Percentiles rank a stretch among this genome's conserved stretches.
These are phyloP conservation scores for Rhizophlyctis rosea DNA, from an alignment of 192 early-diverging fungal species.

Conservation along the genomic window DNA sequence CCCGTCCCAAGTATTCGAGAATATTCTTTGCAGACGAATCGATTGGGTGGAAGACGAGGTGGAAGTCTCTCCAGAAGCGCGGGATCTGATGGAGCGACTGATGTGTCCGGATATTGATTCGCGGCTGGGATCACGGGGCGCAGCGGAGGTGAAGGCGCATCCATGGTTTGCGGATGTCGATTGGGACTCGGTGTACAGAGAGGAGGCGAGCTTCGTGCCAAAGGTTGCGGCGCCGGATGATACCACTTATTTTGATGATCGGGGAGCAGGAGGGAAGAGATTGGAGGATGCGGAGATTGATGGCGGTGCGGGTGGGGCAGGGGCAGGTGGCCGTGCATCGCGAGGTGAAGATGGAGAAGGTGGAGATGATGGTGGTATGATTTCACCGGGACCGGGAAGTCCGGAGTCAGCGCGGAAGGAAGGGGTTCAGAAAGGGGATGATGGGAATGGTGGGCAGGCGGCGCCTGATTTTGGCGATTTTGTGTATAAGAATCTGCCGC, in stretches of 20 bases:
- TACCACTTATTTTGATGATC: constrained; percentile 90
- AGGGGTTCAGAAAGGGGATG: background rate
- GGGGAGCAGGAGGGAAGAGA: constrained; percentile 58
- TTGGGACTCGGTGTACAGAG: constrained; percentile 62
- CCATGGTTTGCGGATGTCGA: constrained; percentile 70
- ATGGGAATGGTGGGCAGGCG: background rate
- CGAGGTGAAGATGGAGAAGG: background rate
- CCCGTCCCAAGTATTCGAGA: constrained; percentile 78
- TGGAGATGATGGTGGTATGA: background rate
- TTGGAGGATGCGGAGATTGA: constrained; percentile 12
- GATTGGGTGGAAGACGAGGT: constrained; percentile 73
- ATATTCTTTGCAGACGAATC: constrained; percentile 71
- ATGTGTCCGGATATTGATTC: constrained; percentile 61
- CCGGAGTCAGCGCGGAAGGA: background rate
- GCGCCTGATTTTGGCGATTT: constrained; percentile 81
- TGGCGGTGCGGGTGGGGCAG: background rate
- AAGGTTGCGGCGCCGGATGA: constrained; percentile 72
- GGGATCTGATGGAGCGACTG: constrained; percentile 74
- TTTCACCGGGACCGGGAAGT: background rate
- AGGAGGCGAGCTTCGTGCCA: constrained; percentile 80
- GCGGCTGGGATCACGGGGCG: constrained; percentile 68
- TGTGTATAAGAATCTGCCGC: constrained; percentile 85
- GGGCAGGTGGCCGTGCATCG: background rate
- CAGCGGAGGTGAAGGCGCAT: constrained; percentile 74
- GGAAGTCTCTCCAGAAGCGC: constrained; percentile 68